Base-by-base conservation (phyloP, 2,329 filamentous ascomycete species). In the Davidsoniella eucalypti region DNA sequence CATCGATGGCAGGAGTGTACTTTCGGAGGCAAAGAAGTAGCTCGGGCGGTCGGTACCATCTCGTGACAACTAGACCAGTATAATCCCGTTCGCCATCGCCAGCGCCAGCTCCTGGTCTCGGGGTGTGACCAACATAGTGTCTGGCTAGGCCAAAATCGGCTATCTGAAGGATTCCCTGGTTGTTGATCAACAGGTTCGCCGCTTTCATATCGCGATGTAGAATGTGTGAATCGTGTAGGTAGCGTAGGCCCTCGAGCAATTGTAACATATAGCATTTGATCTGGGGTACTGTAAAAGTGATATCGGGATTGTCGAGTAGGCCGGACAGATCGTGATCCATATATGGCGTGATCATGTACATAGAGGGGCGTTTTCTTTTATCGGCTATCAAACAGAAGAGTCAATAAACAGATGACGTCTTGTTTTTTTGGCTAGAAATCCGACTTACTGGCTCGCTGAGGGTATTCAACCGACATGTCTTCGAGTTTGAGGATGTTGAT, bases 261-360 rank as follows among this genome's bases (percentile, higher is more conserved):
- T 98, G 92, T 53, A 92, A 69, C 76, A 98, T 81, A 65, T 98
- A 98, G 68, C 92, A 98, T 65, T 98, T 98, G 65, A 96, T 94
- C 63, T 96, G 88, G 4, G 86, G 75, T 60, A 88, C 82, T 45
- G 83, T 84, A 60, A 98, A 90, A 39, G 77, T 76, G 38, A 98
- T 88, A 5, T 82, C 80, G 8, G 90, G 90, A 59, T 98, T 98
- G 64, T 96, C 92, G 59, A 98, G 79, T 26, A 98, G 77, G 42
- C 92, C 92, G 7, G 90, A 94, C n/a, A 98, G 75, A 66, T 98
- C 92, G 66, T 98, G 92, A 59, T 96, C 88, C 87, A 96, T 95
- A 65, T 98, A 98, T 5, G 90, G 92, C 42, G 82, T 95, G 47
- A 94, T 90, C 92, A 98, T 98, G 67, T 96, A 96, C 72, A 98